Percentiles rank a stretch among this genome's conserved stretches.
Evolutionary conservation across 768 basidiomycete species (phyloP).

Genomic region (Agrocybe praecox): DNA sequence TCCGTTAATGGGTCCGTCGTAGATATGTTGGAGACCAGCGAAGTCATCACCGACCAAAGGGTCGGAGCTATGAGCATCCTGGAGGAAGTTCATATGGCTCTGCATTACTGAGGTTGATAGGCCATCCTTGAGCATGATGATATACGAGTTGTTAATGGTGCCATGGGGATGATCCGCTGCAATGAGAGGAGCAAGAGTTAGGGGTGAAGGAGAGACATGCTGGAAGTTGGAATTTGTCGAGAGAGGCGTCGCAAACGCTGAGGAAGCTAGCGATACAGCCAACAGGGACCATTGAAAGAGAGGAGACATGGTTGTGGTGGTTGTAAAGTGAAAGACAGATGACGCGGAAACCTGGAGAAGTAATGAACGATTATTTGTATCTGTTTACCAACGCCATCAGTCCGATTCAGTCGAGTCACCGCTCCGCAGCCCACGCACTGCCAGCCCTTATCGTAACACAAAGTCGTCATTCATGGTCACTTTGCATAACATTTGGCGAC

Average conservation of each 20-base stretch:
- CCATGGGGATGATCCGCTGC: slow-evolving; percentile 66
- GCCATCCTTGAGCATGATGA: slow-evolving; percentile 84
- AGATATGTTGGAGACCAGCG: slow-evolving; percentile 73
- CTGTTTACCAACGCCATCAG: slow-evolving; percentile 26
- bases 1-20: slow-evolving; percentile 70
- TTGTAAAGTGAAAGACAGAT: slow-evolving; percentile 22
- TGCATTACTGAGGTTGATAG: slow-evolving; percentile 56
- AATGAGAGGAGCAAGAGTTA: slow-evolving; percentile 63
- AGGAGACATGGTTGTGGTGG: slow-evolving; percentile 51
- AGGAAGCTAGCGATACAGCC: slow-evolving; percentile 39
- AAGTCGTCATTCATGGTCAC: background rate
- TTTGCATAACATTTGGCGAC: background rate
- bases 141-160: slow-evolving; percentile 89
- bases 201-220: slow-evolving; percentile 37
- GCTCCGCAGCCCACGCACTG: slow-evolving; percentile 5
- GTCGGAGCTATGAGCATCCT: slow-evolving; percentile 58
- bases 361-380: slow-evolving; percentile 24
- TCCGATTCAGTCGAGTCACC: slow-evolving; percentile 17
- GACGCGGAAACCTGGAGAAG: slow-evolving; percentile 15
- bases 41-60: slow-evolving; percentile 49
- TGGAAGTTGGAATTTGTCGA: slow-evolving; percentile 42
- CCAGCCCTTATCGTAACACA: slow-evolving; percentile 6
- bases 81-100: slow-evolving; percentile 81
- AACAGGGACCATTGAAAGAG: slow-evolving; percentile 45
- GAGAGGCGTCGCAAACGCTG: slow-evolving; percentile 47